Base-by-base conservation (phyloP, 345 rosid genomes). In the Gossypioides kirkii region DNA sequence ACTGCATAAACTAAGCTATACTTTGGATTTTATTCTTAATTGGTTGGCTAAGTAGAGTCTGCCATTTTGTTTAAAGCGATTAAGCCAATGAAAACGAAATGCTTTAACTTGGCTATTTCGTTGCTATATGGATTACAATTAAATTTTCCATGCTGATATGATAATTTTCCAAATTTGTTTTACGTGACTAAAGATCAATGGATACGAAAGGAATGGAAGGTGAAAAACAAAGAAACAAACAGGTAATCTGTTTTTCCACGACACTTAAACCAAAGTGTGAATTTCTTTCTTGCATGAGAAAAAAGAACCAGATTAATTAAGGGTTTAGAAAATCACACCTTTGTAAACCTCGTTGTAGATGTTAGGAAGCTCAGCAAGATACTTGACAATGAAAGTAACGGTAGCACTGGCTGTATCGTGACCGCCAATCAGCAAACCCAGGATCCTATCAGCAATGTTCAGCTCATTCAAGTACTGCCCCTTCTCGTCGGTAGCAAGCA, bases 351-450 rank as follows among this genome's bases (percentile, higher is more conserved):
- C 65, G 25, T 73, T 45, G 42, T 82, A 80, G 36, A 80, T 60
- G 60, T 69, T 71, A 69, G 85, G 85, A 3, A 69, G 73, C 42
- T 82, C 80, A 14, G 83, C 78, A 32, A 77, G 83, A 64, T 56
- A 80, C 72, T 69, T 69, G 55, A 80, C 74, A 26, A 82, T 3
- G 63, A 82, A 80, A 72, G 79, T 77, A 45, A 79, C 69, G 22
- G 71, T 72, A 3, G 76, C 81, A 75, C 81, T 77, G 16, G 79
- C 74, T 1, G 85, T 80, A 60, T 82, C 84, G 55, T 78, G 78
- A 71, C 84, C 84, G 20, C 77, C 82, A 1, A 82, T 71, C 71
- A 82, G 26, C 58, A 82, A n/a, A 25, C 78, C 80, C 36, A 79
- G 70, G 26, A 82, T 73, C 56, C 79, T 76, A 20, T 78, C 80